phyloP scores from a whole-genome alignment of 1,284 basidiomycete genomes.

The Cryptococcus sp. region DNA sequence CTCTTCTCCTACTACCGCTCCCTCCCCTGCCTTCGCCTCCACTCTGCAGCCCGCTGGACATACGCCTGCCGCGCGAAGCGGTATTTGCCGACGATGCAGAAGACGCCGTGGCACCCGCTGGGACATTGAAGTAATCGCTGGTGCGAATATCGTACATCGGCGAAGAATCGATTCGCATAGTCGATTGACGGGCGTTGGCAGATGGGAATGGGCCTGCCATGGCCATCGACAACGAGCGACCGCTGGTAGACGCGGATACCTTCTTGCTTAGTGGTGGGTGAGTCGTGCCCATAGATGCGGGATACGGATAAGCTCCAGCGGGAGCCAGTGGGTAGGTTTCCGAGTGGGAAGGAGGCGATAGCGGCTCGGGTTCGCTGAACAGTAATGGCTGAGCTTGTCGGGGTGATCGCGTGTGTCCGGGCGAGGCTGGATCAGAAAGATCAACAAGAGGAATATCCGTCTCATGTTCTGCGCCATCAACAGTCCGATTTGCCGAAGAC shows the following conservation, averaged over 20 bases:
- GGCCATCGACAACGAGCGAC: constrained; percentile 16
- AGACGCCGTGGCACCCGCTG: background rate
- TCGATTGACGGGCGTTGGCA: constrained; percentile 7
- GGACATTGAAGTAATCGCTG: constrained; percentile 31
- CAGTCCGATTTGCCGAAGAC: background rate
- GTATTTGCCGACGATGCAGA: constrained; percentile 37
- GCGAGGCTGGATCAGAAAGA: constrained; percentile 10
- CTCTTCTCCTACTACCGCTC: background rate
- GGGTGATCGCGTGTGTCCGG: background rate
- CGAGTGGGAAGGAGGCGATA: background rate
- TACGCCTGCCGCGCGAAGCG: constrained; percentile 46
- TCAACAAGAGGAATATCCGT: constrained; percentile 11
- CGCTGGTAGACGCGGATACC: constrained; percentile 20
- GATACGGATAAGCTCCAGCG: background rate
- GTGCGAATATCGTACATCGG: constrained; percentile 44
- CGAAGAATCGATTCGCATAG: constrained; percentile 24
- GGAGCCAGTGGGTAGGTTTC: constrained; percentile 1
- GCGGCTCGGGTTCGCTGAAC: constrained; percentile 2
- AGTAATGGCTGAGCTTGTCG: background rate
- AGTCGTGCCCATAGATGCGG: constrained; percentile 9
- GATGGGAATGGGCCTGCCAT: constrained; percentile 24
- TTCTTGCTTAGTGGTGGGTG: background rate
- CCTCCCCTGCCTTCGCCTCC: background rate
- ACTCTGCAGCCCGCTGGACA: constrained; percentile 5
- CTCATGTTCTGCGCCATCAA: background rate